These are phyloP conservation scores for Saksenaea vasiformis DNA, from an alignment of 371 early-diverging fungal species.

Conservation along the genomic window DNA sequence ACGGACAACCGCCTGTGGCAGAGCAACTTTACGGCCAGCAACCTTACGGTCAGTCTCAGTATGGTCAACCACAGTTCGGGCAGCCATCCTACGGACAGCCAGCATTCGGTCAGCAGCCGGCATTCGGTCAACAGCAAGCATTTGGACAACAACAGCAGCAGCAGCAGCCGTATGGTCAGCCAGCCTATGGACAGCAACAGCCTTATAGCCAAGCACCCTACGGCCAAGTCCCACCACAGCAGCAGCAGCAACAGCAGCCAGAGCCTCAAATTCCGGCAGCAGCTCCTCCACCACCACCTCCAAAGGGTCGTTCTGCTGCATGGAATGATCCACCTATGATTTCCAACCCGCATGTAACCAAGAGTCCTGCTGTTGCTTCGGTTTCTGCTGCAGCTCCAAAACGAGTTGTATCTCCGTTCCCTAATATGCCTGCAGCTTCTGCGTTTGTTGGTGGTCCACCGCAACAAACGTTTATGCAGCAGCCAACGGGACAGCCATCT, in stretches of 20 bases:
- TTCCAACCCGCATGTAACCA: slow-evolving; percentile 22
- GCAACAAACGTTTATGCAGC: slow-evolving; percentile 17
- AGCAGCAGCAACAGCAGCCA: slow-evolving; percentile 6
- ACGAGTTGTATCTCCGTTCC: slow-evolving; percentile 51
- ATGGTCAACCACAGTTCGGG: no score
- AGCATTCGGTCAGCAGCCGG: no score
- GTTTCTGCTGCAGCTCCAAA: slow-evolving; percentile 20
- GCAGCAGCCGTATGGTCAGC: neutral
- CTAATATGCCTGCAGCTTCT: slow-evolving; percentile 38
- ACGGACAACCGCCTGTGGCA: no score
- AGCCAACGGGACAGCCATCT: neutral
- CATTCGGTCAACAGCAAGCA: neutral
- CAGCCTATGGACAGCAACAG: neutral
- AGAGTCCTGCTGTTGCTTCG: slow-evolving; percentile 22
- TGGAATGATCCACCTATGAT: slow-evolving; percentile 66
- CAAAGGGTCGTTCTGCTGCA: slow-evolving; percentile 37
- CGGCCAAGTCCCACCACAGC: slow-evolving; percentile 7
- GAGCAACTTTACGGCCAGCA: no score
- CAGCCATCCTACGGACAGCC: no score
- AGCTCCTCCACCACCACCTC: slow-evolving; percentile 41
- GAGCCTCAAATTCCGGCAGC: slow-evolving; percentile 11
- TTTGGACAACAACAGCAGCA: neutral
- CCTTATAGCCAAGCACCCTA: neutral
- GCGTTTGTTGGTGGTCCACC: slow-evolving; percentile 30
- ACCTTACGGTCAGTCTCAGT: no score